Evolutionary conservation across 2,329 filamentous ascomycete species (phyloP).

Genomic region (Myriangium duriaei): DNA sequence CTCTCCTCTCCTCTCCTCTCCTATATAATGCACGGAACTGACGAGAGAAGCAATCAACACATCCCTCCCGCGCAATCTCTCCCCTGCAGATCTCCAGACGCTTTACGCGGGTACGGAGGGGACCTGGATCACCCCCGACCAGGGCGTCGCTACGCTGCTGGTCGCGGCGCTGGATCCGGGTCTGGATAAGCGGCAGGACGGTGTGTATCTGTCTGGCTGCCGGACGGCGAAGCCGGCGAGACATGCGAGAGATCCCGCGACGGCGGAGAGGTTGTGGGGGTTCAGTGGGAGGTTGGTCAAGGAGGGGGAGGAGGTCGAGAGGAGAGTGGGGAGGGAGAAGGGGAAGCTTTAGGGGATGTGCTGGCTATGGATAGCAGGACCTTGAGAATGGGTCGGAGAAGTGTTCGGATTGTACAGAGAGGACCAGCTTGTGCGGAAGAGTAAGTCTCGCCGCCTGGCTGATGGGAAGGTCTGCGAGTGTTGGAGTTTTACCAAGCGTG

Average conservation of each 20-base stretch:
- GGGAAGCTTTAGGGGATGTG: background rate
- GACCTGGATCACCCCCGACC: conserved; percentile 27
- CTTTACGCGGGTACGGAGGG: conserved; percentile 19
- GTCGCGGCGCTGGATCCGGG: conserved; percentile 33
- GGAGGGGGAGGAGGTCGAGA: too few species aligned
- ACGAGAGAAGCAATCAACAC: conserved; percentile 11
- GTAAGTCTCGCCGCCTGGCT: too few species aligned
- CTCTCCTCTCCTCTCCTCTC: background rate
- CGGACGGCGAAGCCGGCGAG: conserved; percentile 20
- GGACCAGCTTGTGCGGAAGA: too few species aligned
- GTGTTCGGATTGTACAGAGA: too few species aligned
- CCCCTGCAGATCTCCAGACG: conserved; percentile 2
- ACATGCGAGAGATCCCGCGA: conserved; percentile 25
- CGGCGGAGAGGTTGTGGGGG: conserved; percentile 27
- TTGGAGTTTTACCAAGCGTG: too few species aligned
- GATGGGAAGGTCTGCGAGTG: too few species aligned
- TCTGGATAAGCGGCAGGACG: conserved; percentile 18
- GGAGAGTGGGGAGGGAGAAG: background rate
- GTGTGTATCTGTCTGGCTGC: conserved; percentile 22
- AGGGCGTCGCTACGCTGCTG: conserved; percentile 32
- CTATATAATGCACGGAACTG: background rate
- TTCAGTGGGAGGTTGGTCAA: conserved; percentile 28
- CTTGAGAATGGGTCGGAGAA: background rate
- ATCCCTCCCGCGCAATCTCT: conserved; percentile 9
- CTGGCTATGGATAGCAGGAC: background rate